phyloP scores from a whole-genome alignment of 441 rosid genomes.

The Adansonia madagascariensis region DNA sequence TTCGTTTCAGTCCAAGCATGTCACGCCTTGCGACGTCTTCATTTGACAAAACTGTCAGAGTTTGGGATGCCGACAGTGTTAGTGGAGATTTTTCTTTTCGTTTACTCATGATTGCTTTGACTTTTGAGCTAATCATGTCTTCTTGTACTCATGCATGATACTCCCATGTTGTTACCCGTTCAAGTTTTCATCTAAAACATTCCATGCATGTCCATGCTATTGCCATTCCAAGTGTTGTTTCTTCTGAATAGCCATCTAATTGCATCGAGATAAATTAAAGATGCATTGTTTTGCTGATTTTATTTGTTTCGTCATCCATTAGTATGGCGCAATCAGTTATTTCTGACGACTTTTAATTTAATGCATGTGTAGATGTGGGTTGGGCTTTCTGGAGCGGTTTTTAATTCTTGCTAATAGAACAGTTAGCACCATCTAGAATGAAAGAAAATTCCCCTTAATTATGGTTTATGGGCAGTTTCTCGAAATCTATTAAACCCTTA shows the following conservation, averaged over 20 bases:
- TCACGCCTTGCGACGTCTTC: slow-evolving; percentile 93
- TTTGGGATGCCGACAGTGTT: slow-evolving; percentile 95
- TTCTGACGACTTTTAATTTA: not conserved
- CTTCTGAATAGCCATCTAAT: not conserved
- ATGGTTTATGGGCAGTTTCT: not conserved
- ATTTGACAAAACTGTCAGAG: slow-evolving; percentile 88
- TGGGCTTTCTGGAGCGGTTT: not conserved
- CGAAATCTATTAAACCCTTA: not conserved
- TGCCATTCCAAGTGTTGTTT: slow-evolving; percentile 17
- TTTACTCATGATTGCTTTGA: slow-evolving; percentile 13
- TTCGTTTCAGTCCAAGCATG: slow-evolving; percentile 88
- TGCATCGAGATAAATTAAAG: not conserved
- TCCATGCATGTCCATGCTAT: not conserved
- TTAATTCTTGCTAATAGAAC: not conserved
- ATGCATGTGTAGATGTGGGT: not conserved
- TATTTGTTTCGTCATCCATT: not conserved
- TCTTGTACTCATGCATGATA: not conserved
- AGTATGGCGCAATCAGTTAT: not conserved
- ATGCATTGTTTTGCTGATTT: not conserved
- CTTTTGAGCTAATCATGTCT: not conserved
- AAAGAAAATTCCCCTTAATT: not conserved
- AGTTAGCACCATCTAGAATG: not conserved
- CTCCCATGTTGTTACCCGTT: not conserved
- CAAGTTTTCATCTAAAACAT: not conserved
- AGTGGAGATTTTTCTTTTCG: slow-evolving; percentile 33